Percentiles rank a stretch among this genome's conserved stretches.
phyloP scores from a whole-genome alignment of 2,329 filamentous ascomycete species.

The Pyrenochaeta sp. region DNA sequence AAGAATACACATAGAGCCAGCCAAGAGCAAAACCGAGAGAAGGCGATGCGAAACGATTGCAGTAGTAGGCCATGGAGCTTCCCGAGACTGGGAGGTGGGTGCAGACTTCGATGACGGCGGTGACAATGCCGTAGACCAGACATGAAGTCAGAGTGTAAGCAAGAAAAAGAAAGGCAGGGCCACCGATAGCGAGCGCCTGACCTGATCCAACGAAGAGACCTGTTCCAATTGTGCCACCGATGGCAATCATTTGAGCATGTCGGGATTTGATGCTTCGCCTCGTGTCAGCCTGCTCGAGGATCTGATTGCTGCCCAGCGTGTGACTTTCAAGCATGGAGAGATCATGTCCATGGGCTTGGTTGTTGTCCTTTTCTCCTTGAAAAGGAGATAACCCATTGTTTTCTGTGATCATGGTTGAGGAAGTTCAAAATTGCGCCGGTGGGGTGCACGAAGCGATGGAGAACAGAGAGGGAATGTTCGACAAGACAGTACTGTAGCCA shows the following conservation, averaged over 20 bases:
- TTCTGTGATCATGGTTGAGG: too few species aligned
- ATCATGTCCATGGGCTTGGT: neutral
- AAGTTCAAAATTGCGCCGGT: too few species aligned
- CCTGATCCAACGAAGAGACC: constrained; percentile 52
- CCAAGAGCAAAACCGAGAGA: constrained; percentile 9
- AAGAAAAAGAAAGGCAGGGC: constrained; percentile 57
- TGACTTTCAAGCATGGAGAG: neutral
- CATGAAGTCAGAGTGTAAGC: constrained; percentile 54
- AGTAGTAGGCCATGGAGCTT: constrained; percentile 23
- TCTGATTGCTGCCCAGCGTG: neutral
- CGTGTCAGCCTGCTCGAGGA: neutral
- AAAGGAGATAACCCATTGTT: too few species aligned
- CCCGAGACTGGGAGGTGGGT: constrained; percentile 66
- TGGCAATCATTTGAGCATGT: constrained; percentile 50
- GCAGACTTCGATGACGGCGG: constrained; percentile 56
- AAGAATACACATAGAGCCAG: constrained; percentile 66
- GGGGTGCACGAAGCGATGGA: too few species aligned
- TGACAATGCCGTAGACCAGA: constrained; percentile 58
- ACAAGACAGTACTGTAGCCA: too few species aligned
- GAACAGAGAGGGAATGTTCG: too few species aligned
- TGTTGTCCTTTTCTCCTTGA: neutral
- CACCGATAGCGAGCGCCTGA: constrained; percentile 46
- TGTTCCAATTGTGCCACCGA: constrained; percentile 41
- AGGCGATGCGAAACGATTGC: constrained; percentile 3
- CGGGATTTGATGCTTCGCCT: constrained; percentile 68